Percentiles rank a stretch among this genome's conserved stretches.
phyloP scores from a whole-genome alignment of 306 rosid species.

The Sindora glabra region DNA sequence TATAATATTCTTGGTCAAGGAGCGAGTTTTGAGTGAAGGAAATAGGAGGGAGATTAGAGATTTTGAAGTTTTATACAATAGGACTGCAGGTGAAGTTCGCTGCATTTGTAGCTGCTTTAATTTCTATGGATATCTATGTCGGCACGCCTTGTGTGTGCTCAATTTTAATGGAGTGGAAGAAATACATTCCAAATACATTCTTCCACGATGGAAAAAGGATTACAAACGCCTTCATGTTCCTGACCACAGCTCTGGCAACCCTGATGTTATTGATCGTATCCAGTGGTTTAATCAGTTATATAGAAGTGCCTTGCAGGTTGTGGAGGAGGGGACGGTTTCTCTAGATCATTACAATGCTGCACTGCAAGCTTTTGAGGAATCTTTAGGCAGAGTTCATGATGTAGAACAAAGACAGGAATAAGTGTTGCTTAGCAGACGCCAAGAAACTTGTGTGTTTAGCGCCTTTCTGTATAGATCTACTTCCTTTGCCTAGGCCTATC shows the following conservation, averaged over 20 bases:
- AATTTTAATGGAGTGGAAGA: constrained; percentile 93
- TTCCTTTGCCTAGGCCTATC: too few relatives aligned
- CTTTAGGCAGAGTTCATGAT: constrained; percentile 67
- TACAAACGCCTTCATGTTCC: constrained; percentile 60
- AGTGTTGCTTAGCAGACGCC: too few relatives aligned
- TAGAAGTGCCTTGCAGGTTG: constrained; percentile 74
- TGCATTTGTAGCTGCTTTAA: constrained; percentile 92
- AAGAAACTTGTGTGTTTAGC: too few relatives aligned
- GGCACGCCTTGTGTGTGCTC: constrained; percentile 80
- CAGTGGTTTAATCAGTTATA: constrained; percentile 70
- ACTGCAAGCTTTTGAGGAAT: constrained; percentile 69
- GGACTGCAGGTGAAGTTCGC: constrained; percentile 78
- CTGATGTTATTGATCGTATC: constrained; percentile 31
- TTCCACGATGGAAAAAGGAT: constrained; percentile 86
- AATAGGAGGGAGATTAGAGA: constrained; percentile 68
- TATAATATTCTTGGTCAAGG: constrained; percentile 81
- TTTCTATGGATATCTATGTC: constrained; percentile 78
- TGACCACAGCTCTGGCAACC: constrained; percentile 27
- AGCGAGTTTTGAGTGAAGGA: constrained; percentile 69
- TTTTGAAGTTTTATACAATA: constrained; percentile 82
- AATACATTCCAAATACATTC: constrained; percentile 61
- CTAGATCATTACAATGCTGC: constrained; percentile 72
- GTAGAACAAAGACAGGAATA: constrained; percentile 43
- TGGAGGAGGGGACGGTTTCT: constrained; percentile 79
- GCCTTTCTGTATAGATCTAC: too few relatives aligned